Evolutionary conservation across 768 basidiomycete genomes (phyloP).

Genomic region (Aureoboletus auriporus): DNA sequence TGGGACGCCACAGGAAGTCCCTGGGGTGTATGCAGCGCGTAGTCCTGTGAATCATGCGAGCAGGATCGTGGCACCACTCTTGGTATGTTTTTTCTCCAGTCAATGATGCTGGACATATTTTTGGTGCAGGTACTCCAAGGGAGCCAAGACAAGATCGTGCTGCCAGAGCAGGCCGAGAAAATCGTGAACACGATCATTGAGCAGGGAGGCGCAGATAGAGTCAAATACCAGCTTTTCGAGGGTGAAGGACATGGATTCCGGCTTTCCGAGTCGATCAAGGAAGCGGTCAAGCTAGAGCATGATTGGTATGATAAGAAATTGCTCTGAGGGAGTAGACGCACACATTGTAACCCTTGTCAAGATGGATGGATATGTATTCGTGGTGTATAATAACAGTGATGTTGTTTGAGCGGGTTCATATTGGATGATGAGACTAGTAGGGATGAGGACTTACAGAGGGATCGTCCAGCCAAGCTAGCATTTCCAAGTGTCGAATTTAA

Average conservation of each 20-base stretch:
- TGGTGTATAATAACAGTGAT: too few relatives aligned
- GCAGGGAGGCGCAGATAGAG: constrained; percentile 19
- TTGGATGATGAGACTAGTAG: too few relatives aligned
- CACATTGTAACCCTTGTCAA: too few relatives aligned
- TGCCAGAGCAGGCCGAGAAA: constrained; percentile 52
- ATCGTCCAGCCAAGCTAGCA: too few relatives aligned
- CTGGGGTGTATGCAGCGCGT: constrained; percentile 53
- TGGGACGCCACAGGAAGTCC: constrained; percentile 47
- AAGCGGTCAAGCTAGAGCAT: constrained; percentile 32
- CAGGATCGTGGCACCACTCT: constrained; percentile 56
- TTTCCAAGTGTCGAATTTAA: too few relatives aligned
- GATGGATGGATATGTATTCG: too few relatives aligned
- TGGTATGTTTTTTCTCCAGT: constrained; percentile 37
- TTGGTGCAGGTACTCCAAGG: constrained; percentile 63
- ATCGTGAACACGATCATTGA: constrained; percentile 26
- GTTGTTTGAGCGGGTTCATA: too few relatives aligned
- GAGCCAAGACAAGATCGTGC: constrained; percentile 58
- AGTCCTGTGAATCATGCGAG: constrained; percentile 62
- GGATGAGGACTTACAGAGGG: too few relatives aligned
- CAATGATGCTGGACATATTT: constrained; percentile 6
- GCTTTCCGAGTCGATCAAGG: constrained; percentile 33
- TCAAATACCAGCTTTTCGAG: constrained; percentile 38
- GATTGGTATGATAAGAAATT: constrained; percentile 30
- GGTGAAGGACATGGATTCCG: constrained; percentile 44
- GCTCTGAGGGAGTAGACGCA: neutral